Conservation (phyloP, 1,139 yeast species). For the Pneumocystis carinii region DNA sequence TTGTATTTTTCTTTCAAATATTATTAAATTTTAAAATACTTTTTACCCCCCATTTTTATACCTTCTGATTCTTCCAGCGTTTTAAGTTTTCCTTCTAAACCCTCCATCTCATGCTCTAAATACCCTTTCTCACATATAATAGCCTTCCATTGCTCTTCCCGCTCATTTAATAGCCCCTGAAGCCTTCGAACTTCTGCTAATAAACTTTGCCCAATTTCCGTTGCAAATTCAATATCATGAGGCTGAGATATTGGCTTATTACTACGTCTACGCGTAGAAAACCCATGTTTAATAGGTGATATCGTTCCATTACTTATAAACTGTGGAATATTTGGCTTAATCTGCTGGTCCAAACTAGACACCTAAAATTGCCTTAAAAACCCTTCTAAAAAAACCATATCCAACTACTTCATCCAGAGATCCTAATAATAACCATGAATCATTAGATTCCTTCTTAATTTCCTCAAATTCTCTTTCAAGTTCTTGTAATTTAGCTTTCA, state of each 20-base stretch:
- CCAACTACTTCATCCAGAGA: too few species aligned
- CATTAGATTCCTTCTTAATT: too few species aligned
- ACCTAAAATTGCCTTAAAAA: too few species aligned
- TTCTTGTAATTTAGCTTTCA: too few species aligned
- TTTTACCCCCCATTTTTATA: constrained; percentile 4
- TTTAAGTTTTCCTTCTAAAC: constrained; percentile 24
- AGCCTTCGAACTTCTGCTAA: constrained; percentile 65
- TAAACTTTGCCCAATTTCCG: constrained; percentile 67
- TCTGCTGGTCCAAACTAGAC: too few species aligned
- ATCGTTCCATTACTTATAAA: neutral
- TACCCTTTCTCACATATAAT: constrained; percentile 33
- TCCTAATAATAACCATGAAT: too few species aligned
- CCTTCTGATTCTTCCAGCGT: constrained; percentile 28
- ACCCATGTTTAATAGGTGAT: constrained; percentile 4
- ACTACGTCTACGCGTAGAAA: constrained; percentile 16
- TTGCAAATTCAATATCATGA: constrained; percentile 61
- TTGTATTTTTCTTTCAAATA: constrained; percentile 31
- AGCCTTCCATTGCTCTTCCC: constrained; percentile 33
- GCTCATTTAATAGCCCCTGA: constrained; percentile 33
- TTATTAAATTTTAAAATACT: constrained; percentile 1
- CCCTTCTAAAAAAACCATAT: too few species aligned
- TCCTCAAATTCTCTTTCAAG: too few species aligned
- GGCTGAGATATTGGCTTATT: constrained; percentile 1
- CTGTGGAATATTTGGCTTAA: neutral
- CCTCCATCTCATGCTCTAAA: constrained; percentile 27